These are phyloP conservation scores for Microthlaspi erraticum DNA, from an alignment of 345 rosid genomes.

Conservation along the genomic window DNA sequence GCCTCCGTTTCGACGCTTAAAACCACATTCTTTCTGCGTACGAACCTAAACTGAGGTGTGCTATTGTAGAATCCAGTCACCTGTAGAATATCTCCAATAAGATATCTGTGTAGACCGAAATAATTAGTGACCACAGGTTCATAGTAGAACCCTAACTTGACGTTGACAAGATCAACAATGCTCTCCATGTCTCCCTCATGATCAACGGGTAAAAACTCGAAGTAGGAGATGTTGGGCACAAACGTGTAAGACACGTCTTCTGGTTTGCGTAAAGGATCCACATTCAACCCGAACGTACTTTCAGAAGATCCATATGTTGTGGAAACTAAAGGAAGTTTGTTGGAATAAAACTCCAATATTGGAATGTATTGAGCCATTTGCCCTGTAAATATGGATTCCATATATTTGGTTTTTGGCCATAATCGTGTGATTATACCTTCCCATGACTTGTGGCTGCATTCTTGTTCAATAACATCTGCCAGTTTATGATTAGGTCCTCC, in stretches of 20 bases:
- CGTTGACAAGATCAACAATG: slow-evolving; percentile 61
- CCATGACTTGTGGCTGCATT: slow-evolving; percentile 34
- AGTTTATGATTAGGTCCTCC: background rate
- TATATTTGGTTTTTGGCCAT: slow-evolving; percentile 63
- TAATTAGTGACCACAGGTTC: slow-evolving; percentile 69
- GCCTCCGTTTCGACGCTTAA: slow-evolving; percentile 58
- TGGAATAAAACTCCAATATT: slow-evolving; percentile 61
- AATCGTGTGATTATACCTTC: slow-evolving; percentile 41
- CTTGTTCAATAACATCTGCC: background rate
- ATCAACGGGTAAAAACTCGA: slow-evolving; percentile 61
- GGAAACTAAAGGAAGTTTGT: slow-evolving; percentile 62
- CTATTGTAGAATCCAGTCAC: slow-evolving; percentile 63
- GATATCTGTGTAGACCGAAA: slow-evolving; percentile 62
- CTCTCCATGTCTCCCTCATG: slow-evolving; percentile 20
- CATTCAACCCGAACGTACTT: slow-evolving; percentile 59
- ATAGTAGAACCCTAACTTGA: slow-evolving; percentile 62
- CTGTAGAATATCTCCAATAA: slow-evolving; percentile 66
- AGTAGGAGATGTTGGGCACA: slow-evolving; percentile 64
- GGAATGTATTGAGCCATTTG: slow-evolving; percentile 66
- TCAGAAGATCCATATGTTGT: slow-evolving; percentile 66
- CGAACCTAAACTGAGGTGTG: slow-evolving; percentile 63
- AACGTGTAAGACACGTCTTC: slow-evolving; percentile 67
- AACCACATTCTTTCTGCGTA: slow-evolving; percentile 53
- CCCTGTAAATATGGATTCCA: slow-evolving; percentile 63
- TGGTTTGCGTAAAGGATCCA: slow-evolving; percentile 61